Evolutionary conservation across 306 rosid genomes (phyloP), one percentile per base, ranked within the genome.

Genomic region (Ormosia emarginata): DNA sequence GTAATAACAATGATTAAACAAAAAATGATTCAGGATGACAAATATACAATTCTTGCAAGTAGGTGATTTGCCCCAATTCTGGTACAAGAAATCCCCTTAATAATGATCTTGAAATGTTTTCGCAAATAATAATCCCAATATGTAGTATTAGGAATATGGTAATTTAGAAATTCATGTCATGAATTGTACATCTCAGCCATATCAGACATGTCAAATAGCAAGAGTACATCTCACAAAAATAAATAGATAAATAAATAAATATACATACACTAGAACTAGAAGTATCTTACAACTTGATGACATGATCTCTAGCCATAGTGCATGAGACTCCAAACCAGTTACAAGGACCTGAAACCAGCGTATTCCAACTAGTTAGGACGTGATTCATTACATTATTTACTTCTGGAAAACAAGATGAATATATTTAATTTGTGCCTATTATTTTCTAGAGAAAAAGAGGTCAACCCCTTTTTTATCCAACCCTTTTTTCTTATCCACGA

Each of bases 31-130:
- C n/a, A n/a, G n/a, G n/a, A n/a, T n/a, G n/a, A n/a, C n/a, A n/a
- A n/a, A n/a, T n/a, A 82, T 91, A 96, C 97, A 96, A 75, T 79
- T 92, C 94, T 90, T 92, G 88, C 90, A 96, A 87, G 85, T 30
- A 85, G 83, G 86, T 88, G 75, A 96, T 89, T 83, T 90, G 89
- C 53, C 93, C 92, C 88, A 96, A 90, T 75, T 94, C 98, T 59
- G 88, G 93, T 44, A 90, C 89, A 64, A 96, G 87, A 88, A 89
- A 92, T 69, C 99, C 99, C 71, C 61, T 86, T 44, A 96, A 40
- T 13, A 90, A 90, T 57, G 93, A 89, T 64, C 95, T 92, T 15
- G 99, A 89, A 49, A 96, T 81, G 83, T 93, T 91, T 62, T 97
- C 93, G 90, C 90, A 85, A 72, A 81, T 81, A 77, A 83, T 39